These are phyloP conservation scores for Backusella psychrophila DNA, from an alignment of 192 early-diverging fungal genomes.

Conservation along the genomic window DNA sequence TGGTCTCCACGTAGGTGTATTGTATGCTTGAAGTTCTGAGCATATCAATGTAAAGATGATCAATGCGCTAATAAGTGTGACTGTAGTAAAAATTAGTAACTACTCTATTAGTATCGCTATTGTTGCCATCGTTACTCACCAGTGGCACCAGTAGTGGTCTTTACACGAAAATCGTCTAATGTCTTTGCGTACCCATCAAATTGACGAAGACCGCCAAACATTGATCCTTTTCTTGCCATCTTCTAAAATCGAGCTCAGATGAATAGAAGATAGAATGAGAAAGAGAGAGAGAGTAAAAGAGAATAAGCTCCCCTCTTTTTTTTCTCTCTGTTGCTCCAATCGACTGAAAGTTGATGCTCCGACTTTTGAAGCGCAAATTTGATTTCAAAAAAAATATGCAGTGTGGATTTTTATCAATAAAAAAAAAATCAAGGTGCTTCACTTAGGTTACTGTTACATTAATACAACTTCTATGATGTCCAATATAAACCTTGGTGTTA, in stretches of 20 bases:
- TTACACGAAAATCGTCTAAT: constrained; percentile 91
- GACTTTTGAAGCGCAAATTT: not conserved
- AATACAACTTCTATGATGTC: too few species aligned
- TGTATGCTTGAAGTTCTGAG: constrained; percentile 84
- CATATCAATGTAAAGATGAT: constrained; percentile 74
- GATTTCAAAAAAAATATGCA: not conserved
- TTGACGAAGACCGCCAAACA: constrained; percentile 51
- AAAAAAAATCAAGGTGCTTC: too few species aligned
- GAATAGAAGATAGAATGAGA: not conserved
- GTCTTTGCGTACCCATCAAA: constrained; percentile 96
- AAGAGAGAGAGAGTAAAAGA: not conserved
- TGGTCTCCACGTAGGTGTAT: constrained; percentile 62
- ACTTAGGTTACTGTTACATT: too few species aligned
- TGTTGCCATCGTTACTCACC: constrained; percentile 29
- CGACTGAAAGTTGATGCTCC: not conserved
- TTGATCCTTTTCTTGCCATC: constrained; percentile 48
- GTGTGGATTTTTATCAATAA: not conserved
- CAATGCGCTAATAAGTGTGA: constrained; percentile 75
- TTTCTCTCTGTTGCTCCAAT: not conserved
- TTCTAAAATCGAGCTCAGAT: not conserved
- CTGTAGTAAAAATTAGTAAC: constrained; percentile 29
- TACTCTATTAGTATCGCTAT: not conserved
- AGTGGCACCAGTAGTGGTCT: constrained; percentile 75
- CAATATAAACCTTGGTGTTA: too few species aligned
- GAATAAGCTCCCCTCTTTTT: not conserved